phyloP scores from a whole-genome alignment of 306 rosid genomes.

The Ammopiptanthus mongolicus region DNA sequence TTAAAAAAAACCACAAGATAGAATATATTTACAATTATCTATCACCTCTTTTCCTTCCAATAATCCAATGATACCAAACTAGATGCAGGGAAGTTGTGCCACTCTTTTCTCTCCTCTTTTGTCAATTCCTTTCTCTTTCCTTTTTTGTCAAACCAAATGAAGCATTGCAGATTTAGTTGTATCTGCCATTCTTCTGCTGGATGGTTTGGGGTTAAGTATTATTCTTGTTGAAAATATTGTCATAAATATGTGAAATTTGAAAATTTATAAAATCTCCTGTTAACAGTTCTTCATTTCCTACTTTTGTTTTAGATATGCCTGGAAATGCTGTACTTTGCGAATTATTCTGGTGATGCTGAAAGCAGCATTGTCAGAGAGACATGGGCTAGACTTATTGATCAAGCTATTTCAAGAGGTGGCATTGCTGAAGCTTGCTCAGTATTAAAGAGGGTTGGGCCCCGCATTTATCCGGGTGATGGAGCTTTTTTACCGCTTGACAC shows the following conservation, averaged over 20 bases:
- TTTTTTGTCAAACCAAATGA: background rate
- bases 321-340: conserved; percentile 93
- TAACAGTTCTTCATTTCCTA: conserved; percentile 24
- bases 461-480: conserved; percentile 91
- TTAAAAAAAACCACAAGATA: background rate
- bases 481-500: conserved; percentile 75
- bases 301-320: conserved; percentile 67
- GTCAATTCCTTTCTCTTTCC: background rate
- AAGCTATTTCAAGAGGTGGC: conserved; percentile 89
- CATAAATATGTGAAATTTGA: background rate
- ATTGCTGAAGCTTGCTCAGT: conserved; percentile 93
- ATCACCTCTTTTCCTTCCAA: background rate
- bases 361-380: conserved; percentile 83
- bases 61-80: background rate
- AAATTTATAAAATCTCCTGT: background rate
- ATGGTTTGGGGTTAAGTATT: background rate
- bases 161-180: conserved; percentile 8
- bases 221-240: background rate
- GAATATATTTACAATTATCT: background rate
- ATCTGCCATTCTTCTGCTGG: conserved; percentile 3
- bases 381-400: conserved; percentile 92
- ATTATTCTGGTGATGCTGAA: conserved; percentile 82
- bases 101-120: background rate
- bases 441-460: conserved; percentile 90
- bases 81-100: background rate